These are phyloP conservation scores for Metschnikowia shivogae DNA, from an alignment of 805 yeast species.

Conservation along the genomic window DNA sequence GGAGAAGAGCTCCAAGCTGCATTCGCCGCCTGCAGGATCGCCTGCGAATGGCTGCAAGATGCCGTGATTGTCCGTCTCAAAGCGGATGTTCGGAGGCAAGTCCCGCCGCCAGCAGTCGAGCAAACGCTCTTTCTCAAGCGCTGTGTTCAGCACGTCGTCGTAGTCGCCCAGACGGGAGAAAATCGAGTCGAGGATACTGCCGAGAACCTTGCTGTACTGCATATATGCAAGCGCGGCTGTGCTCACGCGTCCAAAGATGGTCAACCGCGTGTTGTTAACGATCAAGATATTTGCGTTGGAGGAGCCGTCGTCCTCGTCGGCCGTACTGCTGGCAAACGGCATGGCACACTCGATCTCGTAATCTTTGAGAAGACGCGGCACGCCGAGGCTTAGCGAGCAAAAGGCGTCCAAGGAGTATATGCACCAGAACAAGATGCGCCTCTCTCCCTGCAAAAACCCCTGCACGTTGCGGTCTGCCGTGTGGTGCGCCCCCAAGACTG, in stretches of 20 bases:
- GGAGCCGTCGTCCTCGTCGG: conserved; percentile 28
- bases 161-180: conserved; percentile 52
- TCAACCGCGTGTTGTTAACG: conserved; percentile 54
- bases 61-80: conserved; percentile 62
- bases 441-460: conserved; percentile 71
- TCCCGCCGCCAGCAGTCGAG: conserved; percentile 78
- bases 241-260: conserved; percentile 67
- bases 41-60: conserved; percentile 30
- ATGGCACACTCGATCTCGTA: conserved; percentile 82
- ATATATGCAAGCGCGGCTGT: conserved; percentile 59
- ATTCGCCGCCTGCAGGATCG: conserved; percentile 15
- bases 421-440: conserved; percentile 83
- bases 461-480: conserved; percentile 39
- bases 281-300: conserved; percentile 53
- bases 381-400: conserved; percentile 72
- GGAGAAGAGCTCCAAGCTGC: conserved; percentile 26
- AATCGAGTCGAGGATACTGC: conserved; percentile 65
- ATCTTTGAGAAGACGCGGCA: conserved; percentile 76
- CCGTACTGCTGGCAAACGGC: conserved; percentile 55
- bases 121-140: conserved; percentile 51
- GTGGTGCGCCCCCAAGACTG: conserved; percentile 58
- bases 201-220: conserved; percentile 69
- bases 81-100: conserved; percentile 55
- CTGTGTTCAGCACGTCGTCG: conserved; percentile 24
- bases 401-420: conserved; percentile 73